A percentile compares a stretch with the other conserved stretches of the same genome.
Evolutionary conservation across 306 rosid genomes (phyloP).

Genomic region (Quillaja saponaria): DNA sequence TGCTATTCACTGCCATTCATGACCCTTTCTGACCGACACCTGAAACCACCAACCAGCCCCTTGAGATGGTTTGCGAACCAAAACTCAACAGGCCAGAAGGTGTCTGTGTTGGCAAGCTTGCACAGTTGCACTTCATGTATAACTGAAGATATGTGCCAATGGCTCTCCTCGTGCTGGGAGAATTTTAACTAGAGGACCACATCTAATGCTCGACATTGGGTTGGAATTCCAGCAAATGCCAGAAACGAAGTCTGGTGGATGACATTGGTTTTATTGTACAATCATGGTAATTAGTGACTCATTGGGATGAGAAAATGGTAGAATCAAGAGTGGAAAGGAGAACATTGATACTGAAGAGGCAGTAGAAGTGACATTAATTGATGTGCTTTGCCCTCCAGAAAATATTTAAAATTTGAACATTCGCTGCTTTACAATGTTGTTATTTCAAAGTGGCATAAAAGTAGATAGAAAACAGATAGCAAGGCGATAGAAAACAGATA

Average conservation of each 20-base stretch:
- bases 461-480: too few relatives aligned
- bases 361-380: slow-evolving; percentile 13
- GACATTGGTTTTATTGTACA: slow-evolving; percentile 79
- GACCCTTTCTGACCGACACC: slow-evolving; percentile 51
- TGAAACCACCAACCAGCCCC: slow-evolving; percentile 31
- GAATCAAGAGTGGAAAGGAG: slow-evolving; percentile 93
- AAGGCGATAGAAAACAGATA: too few relatives aligned
- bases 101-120: slow-evolving; percentile 89
- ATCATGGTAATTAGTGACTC: slow-evolving; percentile 69
- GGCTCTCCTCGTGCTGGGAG: slow-evolving; percentile 53
- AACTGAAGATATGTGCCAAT: slow-evolving; percentile 54
- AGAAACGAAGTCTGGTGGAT: slow-evolving; percentile 62
- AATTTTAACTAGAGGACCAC: slow-evolving; percentile 92
- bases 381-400: slow-evolving; percentile 1
- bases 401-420: slow-evolving; percentile 4
- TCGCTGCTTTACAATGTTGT: neutral
- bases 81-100: slow-evolving; percentile 55
- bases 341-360: slow-evolving; percentile 94
- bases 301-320: slow-evolving; percentile 71
- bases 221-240: slow-evolving; percentile 41
- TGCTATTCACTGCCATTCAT: slow-evolving; percentile 82
- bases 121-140: slow-evolving; percentile 92
- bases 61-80: slow-evolving; percentile 22
- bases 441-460: slow-evolving; percentile 10
- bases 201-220: slow-evolving; percentile 85